Base-by-base conservation (phyloP, 768 basidiomycete genomes). In the Collybia sp. region DNA sequence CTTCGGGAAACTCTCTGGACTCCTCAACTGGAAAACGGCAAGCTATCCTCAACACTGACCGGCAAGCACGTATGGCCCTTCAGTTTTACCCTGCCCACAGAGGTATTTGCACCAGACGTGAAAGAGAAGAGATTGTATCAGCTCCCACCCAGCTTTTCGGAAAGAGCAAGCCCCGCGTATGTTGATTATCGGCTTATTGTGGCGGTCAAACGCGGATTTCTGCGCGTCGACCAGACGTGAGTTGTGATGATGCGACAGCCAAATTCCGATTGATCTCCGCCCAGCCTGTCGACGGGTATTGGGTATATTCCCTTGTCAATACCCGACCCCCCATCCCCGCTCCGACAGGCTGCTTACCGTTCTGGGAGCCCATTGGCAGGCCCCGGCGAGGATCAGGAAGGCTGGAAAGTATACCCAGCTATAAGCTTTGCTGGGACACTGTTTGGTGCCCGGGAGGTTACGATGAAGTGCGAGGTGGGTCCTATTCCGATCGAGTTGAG, bases 171-270 rank as follows among this genome's bases (percentile, higher is more conserved):
- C 38, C 71, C 74, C 1, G 76, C 68, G 12, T 80, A 79, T 50
- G 67, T 82, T 43, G 79, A 82, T 46, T 83, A 82, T 57, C 72
- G 68, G 53, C 53, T 80, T 6, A 57, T 69, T 12, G 74, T 76
- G 18, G 80, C 70, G 1, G 58, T 82, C 30, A 74, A 69, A 53
- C 71, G 77, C 16, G 67, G 73, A 1, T 59, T 69, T 13, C 58
- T 83, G 46, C 73, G 65, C 51, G 68, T 73, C 2, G 73, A 81
- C 53, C 70, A 77, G 46, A 71, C 63, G 80, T 82, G 45, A 40
- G 67, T 58, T 38, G 33, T 41, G 6, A 5, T 18, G 12, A 19
- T 10, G n/a, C 30, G 11, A 31, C 16, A 32, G 15, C 32, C 20
- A 13, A 42, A 25, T 19, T 17, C 6, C 20, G 15, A 48, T 32